A percentile compares a stretch with the other conserved stretches of the same genome.
Evolutionary conservation across 208 protist species (phyloP).

Genomic region (Eutreptiella sp.): DNA sequence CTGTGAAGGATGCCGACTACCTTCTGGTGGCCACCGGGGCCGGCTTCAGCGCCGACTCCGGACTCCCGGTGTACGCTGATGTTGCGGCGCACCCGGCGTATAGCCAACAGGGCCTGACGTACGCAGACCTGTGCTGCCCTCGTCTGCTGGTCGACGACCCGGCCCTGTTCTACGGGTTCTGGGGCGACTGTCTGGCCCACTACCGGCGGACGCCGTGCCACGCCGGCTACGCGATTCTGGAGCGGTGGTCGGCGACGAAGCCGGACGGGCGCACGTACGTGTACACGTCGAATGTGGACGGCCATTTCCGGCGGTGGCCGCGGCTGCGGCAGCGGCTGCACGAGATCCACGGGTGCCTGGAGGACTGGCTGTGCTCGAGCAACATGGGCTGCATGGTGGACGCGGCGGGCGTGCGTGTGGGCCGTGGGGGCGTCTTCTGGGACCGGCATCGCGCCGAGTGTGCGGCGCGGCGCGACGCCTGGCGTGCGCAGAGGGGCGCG

Average conservation of each 20-base stretch:
- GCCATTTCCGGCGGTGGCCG: constrained; percentile 20
- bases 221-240: constrained; percentile 17
- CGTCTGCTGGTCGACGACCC: background rate
- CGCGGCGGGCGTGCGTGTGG: too few species aligned
- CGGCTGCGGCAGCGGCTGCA: constrained; percentile 4
- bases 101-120: constrained; percentile 16
- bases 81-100: constrained; percentile 33
- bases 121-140: constrained; percentile 34
- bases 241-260: constrained; percentile 23
- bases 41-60: constrained; percentile 29
- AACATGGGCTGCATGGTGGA: too few species aligned
- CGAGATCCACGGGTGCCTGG: constrained; percentile 40
- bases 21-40: constrained; percentile 30
- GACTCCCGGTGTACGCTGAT: constrained; percentile 37
- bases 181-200: constrained; percentile 27
- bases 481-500: too few species aligned
- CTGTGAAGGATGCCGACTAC: constrained; percentile 13
- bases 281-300: constrained; percentile 41
- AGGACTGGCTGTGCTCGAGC: constrained; percentile 28
- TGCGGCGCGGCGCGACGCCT: too few species aligned
- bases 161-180: constrained; percentile 42
- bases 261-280: too few species aligned
- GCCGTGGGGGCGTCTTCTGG: too few species aligned
- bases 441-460: too few species aligned
- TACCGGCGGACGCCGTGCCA: constrained; percentile 5